Evolutionary conservation across 2,329 filamentous ascomycete genomes (phyloP), one percentile per base, ranked within the genome.

Genomic region (Penicillium decumbens): DNA sequence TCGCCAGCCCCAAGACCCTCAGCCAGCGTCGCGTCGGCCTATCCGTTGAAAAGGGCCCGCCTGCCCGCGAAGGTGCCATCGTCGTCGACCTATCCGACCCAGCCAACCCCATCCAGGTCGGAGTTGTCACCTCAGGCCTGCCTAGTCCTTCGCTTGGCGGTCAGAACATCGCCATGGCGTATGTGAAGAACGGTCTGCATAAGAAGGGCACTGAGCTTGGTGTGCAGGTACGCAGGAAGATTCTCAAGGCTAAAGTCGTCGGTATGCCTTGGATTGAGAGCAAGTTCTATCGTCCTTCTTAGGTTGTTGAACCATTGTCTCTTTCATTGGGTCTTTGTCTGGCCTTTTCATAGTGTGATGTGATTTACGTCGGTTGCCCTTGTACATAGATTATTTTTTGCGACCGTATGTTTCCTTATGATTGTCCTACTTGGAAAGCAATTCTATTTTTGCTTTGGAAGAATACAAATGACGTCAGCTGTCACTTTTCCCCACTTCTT

Each of bases 91-190:
- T 70, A 20, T 67, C 72, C 38, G 75, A 79, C 51, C 82, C 28
- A 73, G 66, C 35, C 68, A 85, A 59, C 80, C 58, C 56, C 2
- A 53, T 60, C 29, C 49, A 81, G 60, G 79, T 97, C 47, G 93
- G 93, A 12, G 79, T 77, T 30, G 78, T 98, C 54, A 98, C 93
- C 4, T 95, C 89, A 60, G 93, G 93, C 13, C 88, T 89, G 58
- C 93, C 93, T 0, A 91, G 87, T 65, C 93, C 93, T 2, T 88
- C 86, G 0, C 75, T 96, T 41, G 84, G 85, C 56, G 73, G 73
- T 3, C 87, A 87, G 76, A 96, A 97, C 70, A 92, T 98, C 55
- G 90, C 92, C 49, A 98, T 98, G 93, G 93, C 85, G 0, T 95
- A 95, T 66, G 78, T 96, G 65, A 82, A 83, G 71, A 83, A 88